Evolutionary conservation across 2,329 filamentous ascomycete genomes (phyloP).

Genomic region (Dendrostoma leiphaemia): DNA sequence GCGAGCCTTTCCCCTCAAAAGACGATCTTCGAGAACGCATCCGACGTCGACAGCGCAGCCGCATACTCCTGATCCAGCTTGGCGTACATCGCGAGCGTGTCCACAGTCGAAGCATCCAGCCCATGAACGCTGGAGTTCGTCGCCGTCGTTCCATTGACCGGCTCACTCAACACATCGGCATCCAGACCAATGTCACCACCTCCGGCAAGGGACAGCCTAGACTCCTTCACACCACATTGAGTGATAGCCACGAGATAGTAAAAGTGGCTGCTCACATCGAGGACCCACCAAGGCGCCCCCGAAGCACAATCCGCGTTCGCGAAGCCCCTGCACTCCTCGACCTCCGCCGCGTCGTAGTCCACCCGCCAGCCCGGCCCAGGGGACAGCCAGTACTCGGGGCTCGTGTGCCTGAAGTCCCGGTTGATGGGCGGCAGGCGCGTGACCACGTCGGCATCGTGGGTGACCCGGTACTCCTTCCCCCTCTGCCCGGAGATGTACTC

Average conservation of each 20-base stretch:
- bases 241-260: conserved; percentile 9
- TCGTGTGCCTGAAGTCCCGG: conserved; percentile 62
- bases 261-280: conserved; percentile 6
- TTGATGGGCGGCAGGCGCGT: conserved; percentile 62
- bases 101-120: not conserved
- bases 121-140: not conserved
- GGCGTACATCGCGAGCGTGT: conserved; percentile 9
- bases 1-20: not conserved
- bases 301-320: conserved; percentile 2
- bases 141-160: conserved; percentile 6
- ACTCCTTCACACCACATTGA: not conserved
- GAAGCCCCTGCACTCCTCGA: conserved; percentile 4
- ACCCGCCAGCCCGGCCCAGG: not conserved
- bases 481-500: conserved; percentile 51
- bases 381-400: conserved; percentile 66
- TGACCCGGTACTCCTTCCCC: conserved; percentile 57
- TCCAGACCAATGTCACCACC: not conserved
- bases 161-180: not conserved
- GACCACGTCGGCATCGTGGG: conserved; percentile 65
- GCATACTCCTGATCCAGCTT: conserved; percentile 13
- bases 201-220: conserved; percentile 1
- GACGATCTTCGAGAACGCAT: not conserved
- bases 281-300: conserved; percentile 8
- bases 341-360: conserved; percentile 4
- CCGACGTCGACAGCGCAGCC: not conserved